Base-by-base conservation (phyloP, 148 eudicot species). In the Nepenthes gracilis region DNA sequence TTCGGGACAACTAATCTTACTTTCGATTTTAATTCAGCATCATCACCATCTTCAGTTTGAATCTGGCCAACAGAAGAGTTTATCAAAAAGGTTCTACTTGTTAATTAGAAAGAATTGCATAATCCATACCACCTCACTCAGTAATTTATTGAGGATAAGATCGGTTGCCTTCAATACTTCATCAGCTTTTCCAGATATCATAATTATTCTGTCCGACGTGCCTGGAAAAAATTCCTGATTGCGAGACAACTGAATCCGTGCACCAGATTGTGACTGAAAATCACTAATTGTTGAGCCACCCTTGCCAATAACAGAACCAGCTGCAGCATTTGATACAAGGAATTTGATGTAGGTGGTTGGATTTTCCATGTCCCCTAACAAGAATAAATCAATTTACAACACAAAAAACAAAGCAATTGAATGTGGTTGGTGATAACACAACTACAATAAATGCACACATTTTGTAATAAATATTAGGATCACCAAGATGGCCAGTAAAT, bases 261-360 rank as follows among this genome's bases (percentile, higher is more conserved):
- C 97, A 57, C 95, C 95, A 71, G 99, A 83, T 48, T 85, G 84
- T 52, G 87, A 70, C 79, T 94, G 99, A 60, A 94, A 89, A 40
- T 94, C 97, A 74, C 77, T 75, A 38, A 94, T 89, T 36, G 97
- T 85, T 34, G 99, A 78, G 45, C 96, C 97, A 23, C 93, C 93
- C 75, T 94, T 94, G 52, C 99, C 99, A 68, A 94, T 94, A 32
- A 94, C 80, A 52, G 97, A 94, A 52, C 99, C 99, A 70, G 99
- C 99, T 59, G 89, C 91, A 64, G 93, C 84, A 78, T 94, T 94
- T 72, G 99, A 89, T 60, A 83, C 85, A 58, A 94, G 99, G 80
- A 94, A 86, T 77, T 82, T 89, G 56, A 86, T 43, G 52, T 82
- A 71, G 38, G 84, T 78, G 54, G 75, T 71, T 49, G 53, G 13